Evolutionary conservation across 2,329 filamentous ascomycete species (phyloP).

Genomic region (Penicillium paneum): DNA sequence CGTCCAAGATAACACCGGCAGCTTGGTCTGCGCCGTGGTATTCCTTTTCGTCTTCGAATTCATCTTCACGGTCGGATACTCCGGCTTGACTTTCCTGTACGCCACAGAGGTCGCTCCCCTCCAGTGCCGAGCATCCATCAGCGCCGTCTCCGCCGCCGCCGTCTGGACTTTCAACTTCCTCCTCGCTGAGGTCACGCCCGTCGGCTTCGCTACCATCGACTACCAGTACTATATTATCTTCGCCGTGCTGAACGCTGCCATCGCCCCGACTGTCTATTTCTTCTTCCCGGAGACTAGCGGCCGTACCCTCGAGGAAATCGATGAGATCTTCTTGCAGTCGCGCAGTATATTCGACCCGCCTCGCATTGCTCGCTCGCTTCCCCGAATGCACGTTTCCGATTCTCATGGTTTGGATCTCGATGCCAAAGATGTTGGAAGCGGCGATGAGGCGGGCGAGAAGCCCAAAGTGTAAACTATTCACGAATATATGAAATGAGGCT

Average conservation of each 20-base stretch:
- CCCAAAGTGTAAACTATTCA: not conserved
- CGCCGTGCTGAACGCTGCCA: slow-evolving; percentile 40
- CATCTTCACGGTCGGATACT: slow-evolving; percentile 15
- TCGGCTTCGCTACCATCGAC: slow-evolving; percentile 12
- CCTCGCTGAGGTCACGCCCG: slow-evolving; percentile 16
- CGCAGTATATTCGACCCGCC: slow-evolving; percentile 30
- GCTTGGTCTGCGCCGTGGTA: slow-evolving; percentile 11
- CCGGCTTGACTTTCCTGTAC: slow-evolving; percentile 16
- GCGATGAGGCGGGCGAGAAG: not conserved
- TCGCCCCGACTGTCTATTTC: slow-evolving; percentile 36
- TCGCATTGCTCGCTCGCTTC: slow-evolving; percentile 17
- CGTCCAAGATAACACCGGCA: slow-evolving; percentile 1
- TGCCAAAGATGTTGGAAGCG: not conserved
- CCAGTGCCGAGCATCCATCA: slow-evolving; percentile 13
- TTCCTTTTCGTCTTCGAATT: slow-evolving; percentile 15
- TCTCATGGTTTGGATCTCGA: not conserved
- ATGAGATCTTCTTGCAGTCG: slow-evolving; percentile 38
- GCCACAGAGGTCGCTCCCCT: slow-evolving; percentile 12
- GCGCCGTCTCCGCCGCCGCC: slow-evolving; percentile 13
- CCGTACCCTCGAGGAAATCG: slow-evolving; percentile 39
- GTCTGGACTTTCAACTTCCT: slow-evolving; percentile 20
- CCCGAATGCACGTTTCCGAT: not conserved
- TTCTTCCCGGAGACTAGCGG: slow-evolving; percentile 43
- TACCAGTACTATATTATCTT: slow-evolving; percentile 26
- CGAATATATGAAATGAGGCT: not conserved